Evolutionary conservation across 2,329 filamentous ascomycete genomes (phyloP).

Genomic region (Fusarium globosum): DNA sequence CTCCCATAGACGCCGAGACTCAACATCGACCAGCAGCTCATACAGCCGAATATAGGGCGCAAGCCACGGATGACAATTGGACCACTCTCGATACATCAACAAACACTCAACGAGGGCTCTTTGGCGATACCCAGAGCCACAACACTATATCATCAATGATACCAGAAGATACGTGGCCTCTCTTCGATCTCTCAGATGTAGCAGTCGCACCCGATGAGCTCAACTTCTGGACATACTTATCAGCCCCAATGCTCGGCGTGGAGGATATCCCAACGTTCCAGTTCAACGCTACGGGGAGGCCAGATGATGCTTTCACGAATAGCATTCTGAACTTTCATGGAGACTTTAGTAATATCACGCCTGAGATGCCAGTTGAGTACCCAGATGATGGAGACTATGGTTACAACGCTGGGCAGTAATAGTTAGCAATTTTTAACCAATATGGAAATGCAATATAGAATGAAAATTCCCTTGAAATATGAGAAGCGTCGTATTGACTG

Average conservation of each 20-base stretch:
- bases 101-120: neutral
- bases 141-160: neutral
- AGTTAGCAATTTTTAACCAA: neutral
- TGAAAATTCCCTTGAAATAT: neutral
- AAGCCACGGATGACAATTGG: neutral
- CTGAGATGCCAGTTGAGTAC: neutral
- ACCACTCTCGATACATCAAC: neutral
- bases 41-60: rapidly evolving
- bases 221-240: slow-evolving; percentile 10
- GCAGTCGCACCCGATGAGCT: neutral
- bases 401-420: neutral
- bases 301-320: neutral
- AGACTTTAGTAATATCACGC: neutral
- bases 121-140: rapidly evolving
- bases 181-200: neutral
- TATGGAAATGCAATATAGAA: neutral
- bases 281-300: neutral
- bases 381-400: neutral
- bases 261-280: neutral
- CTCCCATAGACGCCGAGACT: neutral
- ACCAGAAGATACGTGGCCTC: neutral
- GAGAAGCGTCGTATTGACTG: neutral
- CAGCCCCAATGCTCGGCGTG: neutral
- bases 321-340: slow-evolving; percentile 14
- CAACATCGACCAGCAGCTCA: rapidly evolving